Evolutionary conservation across 805 yeast genomes (phyloP).

Genomic region (Ogataea pignaliae): DNA sequence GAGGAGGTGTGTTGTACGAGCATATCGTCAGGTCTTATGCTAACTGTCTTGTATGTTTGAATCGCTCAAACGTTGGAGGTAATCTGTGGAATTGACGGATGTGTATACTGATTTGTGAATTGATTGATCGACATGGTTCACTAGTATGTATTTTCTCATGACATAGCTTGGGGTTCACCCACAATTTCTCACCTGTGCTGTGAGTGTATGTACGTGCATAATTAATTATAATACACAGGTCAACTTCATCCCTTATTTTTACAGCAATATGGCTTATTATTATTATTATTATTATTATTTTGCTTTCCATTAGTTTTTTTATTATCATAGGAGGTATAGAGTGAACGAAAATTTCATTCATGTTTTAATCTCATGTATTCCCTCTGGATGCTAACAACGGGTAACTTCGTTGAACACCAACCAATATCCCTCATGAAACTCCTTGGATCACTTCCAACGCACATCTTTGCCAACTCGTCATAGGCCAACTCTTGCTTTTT

Average conservation of each 20-base stretch:
- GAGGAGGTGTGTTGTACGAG: background rate
- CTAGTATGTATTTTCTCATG: too few relatives aligned
- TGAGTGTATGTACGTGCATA: too few relatives aligned
- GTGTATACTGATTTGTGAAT: slow-evolving; percentile 2
- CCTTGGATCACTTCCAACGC: slow-evolving; percentile 60
- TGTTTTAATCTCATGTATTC: slow-evolving; percentile 16
- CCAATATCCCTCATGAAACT: slow-evolving; percentile 72
- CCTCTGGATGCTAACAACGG: slow-evolving; percentile 19
- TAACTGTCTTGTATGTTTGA: background rate
- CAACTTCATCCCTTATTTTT: too few relatives aligned
- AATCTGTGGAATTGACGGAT: background rate
- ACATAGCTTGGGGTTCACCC: too few relatives aligned
- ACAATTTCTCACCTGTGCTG: too few relatives aligned
- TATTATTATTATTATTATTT: too few relatives aligned
- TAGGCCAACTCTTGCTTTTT: slow-evolving; percentile 63
- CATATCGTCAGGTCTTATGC: background rate
- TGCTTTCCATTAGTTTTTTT: background rate
- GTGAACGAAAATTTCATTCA: background rate
- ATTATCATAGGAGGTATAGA: slow-evolving; percentile 1
- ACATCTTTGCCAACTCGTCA: slow-evolving; percentile 36
- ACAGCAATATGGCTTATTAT: too few relatives aligned
- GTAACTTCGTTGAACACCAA: slow-evolving; percentile 63
- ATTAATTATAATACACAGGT: too few relatives aligned
- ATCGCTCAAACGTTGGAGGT: too few relatives aligned
- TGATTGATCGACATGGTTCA: too few relatives aligned